Evolutionary conservation across 2,329 filamentous ascomycete genomes (phyloP).

Genomic region (Colletotrichum sublineola): DNA sequence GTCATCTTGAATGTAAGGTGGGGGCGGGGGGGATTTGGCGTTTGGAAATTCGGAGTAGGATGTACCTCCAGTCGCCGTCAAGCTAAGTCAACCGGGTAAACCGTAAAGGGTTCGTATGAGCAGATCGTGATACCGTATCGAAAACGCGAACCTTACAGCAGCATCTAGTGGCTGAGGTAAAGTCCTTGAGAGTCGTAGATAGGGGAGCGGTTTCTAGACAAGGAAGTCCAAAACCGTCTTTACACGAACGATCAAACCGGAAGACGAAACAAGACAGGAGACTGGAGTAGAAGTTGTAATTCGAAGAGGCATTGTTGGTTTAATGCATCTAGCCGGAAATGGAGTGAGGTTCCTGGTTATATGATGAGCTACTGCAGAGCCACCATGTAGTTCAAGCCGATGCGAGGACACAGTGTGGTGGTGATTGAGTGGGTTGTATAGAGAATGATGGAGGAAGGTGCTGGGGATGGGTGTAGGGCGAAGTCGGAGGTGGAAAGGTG

Average conservation of each 20-base stretch:
- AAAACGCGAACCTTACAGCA: slow-evolving; percentile 56
- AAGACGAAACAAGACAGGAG: slow-evolving; percentile 72
- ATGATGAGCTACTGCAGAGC: slow-evolving; percentile 49
- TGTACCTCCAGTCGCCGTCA: slow-evolving; percentile 52
- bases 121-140: slow-evolving; percentile 53
- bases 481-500: slow-evolving; percentile 25
- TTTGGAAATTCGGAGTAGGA: slow-evolving; percentile 41
- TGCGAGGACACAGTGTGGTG: slow-evolving; percentile 30
- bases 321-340: slow-evolving; percentile 52
- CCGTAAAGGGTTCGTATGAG: slow-evolving; percentile 44
- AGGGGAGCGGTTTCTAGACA: slow-evolving; percentile 61
- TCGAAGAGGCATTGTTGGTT: slow-evolving; percentile 69
- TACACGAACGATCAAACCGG: slow-evolving; percentile 71
- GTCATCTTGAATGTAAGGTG: slow-evolving; percentile 65
- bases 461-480: slow-evolving; percentile 9
- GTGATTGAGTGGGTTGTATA: slow-evolving; percentile 23
- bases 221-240: slow-evolving; percentile 58
- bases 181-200: slow-evolving; percentile 56
- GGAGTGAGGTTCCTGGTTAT: slow-evolving; percentile 46
- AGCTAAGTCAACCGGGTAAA: slow-evolving; percentile 51
- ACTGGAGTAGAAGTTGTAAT: slow-evolving; percentile 66
- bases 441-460: neutral
- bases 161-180: slow-evolving; percentile 52
- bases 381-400: slow-evolving; percentile 47
- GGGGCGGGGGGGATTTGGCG: slow-evolving; percentile 23